Evolutionary conservation across 176 grass and related monocot genomes (phyloP).

Genomic region (Oryza punctata): DNA sequence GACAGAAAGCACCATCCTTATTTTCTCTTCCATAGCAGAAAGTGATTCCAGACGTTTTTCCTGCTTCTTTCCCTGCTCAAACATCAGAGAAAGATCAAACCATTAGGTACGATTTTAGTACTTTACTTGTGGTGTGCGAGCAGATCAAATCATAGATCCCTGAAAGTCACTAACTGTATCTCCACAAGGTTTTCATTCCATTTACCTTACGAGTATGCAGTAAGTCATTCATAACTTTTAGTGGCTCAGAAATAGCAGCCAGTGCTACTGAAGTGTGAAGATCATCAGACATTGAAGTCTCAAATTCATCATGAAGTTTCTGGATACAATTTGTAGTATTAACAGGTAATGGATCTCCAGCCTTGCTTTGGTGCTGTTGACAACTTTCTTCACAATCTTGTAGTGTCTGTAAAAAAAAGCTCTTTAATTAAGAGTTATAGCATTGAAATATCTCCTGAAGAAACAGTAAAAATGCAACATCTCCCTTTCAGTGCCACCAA

Average conservation of each 20-base stretch:
- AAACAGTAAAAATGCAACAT: conserved; percentile 24
- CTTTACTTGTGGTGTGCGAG: conserved; percentile 2
- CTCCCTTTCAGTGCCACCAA: not conserved
- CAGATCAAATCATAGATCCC: not conserved
- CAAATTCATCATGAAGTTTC: conserved; percentile 76
- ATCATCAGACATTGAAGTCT: conserved; percentile 83
- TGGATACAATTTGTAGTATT: conserved; percentile 52
- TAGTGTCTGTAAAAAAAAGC: conserved; percentile 62
- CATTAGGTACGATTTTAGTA: conserved; percentile 13
- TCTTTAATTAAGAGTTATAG: not conserved
- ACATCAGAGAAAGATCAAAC: conserved; percentile 12
- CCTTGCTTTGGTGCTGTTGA: conserved; percentile 36
- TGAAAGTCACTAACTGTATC: not conserved
- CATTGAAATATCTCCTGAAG: not conserved
- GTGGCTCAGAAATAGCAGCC: conserved; percentile 72
- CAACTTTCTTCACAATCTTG: conserved; percentile 66
- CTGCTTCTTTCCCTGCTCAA: conserved; percentile 78
- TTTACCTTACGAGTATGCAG: conserved; percentile 89
- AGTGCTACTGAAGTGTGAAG: conserved; percentile 81
- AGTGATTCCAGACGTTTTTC: conserved; percentile 68
- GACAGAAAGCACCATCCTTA: conserved; percentile 60
- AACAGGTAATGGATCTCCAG: conserved; percentile 53
- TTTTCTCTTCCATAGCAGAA: conserved; percentile 61
- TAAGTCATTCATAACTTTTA: conserved; percentile 85
- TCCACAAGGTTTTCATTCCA: not conserved